phyloP scores from a whole-genome alignment of 441 rosid genomes.

The Daphne laureola region DNA sequence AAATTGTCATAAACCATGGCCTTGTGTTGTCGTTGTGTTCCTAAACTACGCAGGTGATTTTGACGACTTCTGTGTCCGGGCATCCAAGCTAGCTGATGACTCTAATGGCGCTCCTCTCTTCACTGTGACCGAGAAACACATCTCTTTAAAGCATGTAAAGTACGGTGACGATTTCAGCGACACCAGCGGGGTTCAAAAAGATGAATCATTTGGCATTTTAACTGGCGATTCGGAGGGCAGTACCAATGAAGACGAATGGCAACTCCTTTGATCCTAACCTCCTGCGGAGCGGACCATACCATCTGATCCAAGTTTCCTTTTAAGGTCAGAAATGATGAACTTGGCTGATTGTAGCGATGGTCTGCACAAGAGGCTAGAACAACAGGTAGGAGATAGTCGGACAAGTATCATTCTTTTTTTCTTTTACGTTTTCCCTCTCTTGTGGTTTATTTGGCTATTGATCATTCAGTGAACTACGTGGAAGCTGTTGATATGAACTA shows the following conservation, averaged over 20 bases:
- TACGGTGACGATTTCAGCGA: constrained; percentile 15
- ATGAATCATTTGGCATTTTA: constrained; percentile 21
- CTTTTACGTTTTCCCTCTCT: too few species aligned
- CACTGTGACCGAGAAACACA: constrained; percentile 54
- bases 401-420: too few species aligned
- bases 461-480: too few species aligned
- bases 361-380: too few species aligned
- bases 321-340: too few species aligned
- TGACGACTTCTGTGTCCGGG: constrained; percentile 61
- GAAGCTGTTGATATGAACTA: too few species aligned
- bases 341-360: too few species aligned
- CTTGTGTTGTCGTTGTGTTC: not conserved
- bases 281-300: too few species aligned
- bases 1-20: not conserved
- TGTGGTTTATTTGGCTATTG: too few species aligned
- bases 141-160: constrained; percentile 18
- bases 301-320: too few species aligned
- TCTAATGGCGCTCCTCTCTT: constrained; percentile 88
- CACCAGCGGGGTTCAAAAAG: constrained; percentile 14
- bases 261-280: constrained; percentile 40
- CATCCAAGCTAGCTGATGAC: constrained; percentile 71
- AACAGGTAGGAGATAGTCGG: too few species aligned
- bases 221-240: constrained; percentile 24
- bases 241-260: constrained; percentile 69
- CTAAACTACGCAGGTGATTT: constrained; percentile 51